Evolutionary conservation across 495 filamentous ascomycete species (phyloP).

Genomic region (Lasiosphaeris hirsuta): DNA sequence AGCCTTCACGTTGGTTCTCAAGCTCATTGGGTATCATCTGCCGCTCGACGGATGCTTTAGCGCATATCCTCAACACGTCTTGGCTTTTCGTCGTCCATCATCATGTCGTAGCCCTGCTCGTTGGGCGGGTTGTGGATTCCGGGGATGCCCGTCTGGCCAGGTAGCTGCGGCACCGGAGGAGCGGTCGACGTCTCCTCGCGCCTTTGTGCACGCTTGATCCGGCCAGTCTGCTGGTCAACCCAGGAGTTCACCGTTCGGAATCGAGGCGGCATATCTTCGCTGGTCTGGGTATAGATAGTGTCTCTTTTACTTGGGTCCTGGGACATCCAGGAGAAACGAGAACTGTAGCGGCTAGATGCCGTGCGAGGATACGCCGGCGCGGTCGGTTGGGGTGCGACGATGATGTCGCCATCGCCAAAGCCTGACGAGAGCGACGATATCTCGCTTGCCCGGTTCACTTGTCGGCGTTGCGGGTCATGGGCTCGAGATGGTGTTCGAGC

Average conservation of each 20-base stretch:
- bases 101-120: slow-evolving; percentile 32
- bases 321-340: slow-evolving; percentile 41
- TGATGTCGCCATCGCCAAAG: slow-evolving; percentile 51
- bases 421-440: slow-evolving; percentile 53
- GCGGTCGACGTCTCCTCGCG: slow-evolving; percentile 21
- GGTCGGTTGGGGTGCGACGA: slow-evolving; percentile 27
- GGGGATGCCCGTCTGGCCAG: slow-evolving; percentile 26
- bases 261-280: slow-evolving; percentile 47
- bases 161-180: slow-evolving; percentile 24
- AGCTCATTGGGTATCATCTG: too few relatives aligned
- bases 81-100: slow-evolving; percentile 36
- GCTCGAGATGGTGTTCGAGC: slow-evolving; percentile 33
- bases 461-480: slow-evolving; percentile 31
- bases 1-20: too few relatives aligned
- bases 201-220: slow-evolving; percentile 35
- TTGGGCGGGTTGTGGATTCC: slow-evolving; percentile 32
- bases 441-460: slow-evolving; percentile 35
- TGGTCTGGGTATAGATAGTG: slow-evolving; percentile 46
- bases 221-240: slow-evolving; percentile 57
- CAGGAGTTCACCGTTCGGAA: slow-evolving; percentile 58
- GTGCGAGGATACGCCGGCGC: slow-evolving; percentile 12
- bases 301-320: slow-evolving; percentile 30
- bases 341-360: slow-evolving; percentile 13
- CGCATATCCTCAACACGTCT: slow-evolving; percentile 23
- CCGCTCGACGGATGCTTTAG: too few relatives aligned